Evolutionary conservation across 2,329 filamentous ascomycete species (phyloP), one percentile per base, ranked within the genome.

Genomic region (Stagonosporopsis rhizophila): DNA sequence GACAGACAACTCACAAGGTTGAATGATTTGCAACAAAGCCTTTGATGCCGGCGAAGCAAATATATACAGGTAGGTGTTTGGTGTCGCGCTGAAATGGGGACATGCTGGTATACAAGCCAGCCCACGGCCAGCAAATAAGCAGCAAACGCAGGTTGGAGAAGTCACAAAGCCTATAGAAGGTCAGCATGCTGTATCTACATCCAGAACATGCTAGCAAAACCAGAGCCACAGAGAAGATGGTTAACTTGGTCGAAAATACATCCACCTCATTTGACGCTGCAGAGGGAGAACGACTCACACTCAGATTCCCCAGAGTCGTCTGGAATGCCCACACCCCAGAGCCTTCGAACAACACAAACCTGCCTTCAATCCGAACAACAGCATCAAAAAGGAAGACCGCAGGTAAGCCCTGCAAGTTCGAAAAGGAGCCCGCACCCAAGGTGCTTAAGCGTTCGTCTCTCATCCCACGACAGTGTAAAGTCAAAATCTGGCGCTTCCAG

Each of bases 401-500:
- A 22, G 4, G 11, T 19, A 14, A 22, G 19, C 17, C 23, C 25
- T 9, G 30, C 20, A 42, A 28, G 12, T 32, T 38, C 6, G 25
- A 27, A n/a, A 4, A 30, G 14, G n/a, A 39, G 14, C 14, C 19
- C 27, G n/a, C 35, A 1, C 6, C 37, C 6, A 37, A 17, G 7
- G 4, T 8, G 3, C n/a, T 22, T 8, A 35, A 50, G 14, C 23
- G 23, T 8, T 45, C 40, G 6, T 35, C 42, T 9, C 6, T 2
- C n/a, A 11, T 22, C 15, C 46, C 3, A 46, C 38, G 27, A 9
- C 44, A 52, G 6, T 69, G 65, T 56, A 65, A 67, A 17, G 41
- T 53, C 25, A 61, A 53, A 17, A 34, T 66, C 5, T 56, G 34
- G 4, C 39, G 34, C 3, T 69, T 69, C 39, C 59, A 66, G 2